Base-by-base conservation (phyloP, 768 basidiomycete genomes). In the Naganishia vaughanmartiniae region DNA sequence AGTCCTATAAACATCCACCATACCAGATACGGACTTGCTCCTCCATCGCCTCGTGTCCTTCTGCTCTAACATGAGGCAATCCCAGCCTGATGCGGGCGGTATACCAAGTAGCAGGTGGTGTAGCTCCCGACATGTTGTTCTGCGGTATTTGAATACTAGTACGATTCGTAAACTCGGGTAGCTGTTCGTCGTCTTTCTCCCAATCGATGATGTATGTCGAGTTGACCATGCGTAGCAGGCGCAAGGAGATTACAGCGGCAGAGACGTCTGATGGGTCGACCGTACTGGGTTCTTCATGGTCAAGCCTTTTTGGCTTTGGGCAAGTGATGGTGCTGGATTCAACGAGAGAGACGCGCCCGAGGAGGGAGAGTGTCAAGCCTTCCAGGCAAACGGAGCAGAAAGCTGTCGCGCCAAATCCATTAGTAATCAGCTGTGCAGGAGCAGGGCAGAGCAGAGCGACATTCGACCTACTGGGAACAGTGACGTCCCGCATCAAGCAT, bases 401-500 rank as follows among this genome's bases (percentile, higher is more conserved):
- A 6, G 67, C 78, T 77, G 42, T 19, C 10, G 19, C 26, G 53
- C 42, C 42, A 7, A 15, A 15, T 11, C 17, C 42, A 42, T 15
- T 15, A 42, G n/a, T 33, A 19, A 33, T 33, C 1, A 33, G 26
- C 53, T 34, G 33, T 28, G 28, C 17, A 54, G 28, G 19, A 6
- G 31, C 31, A 31, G 17, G n/a, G n/a, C n/a, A 19, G 26, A 36
- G 31, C 10, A 14, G 45, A n/a, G 21, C 33, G 11, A 42, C 11
- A 39, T 30, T 30, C 17, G 51, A 74, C 78, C 65, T 67, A 78
- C 79, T 67, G 1, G 77, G 77, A 51, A 76, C 70, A 45, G 76
- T 79, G n/a, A 79, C 77, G 19, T 75, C 76, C 9, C 79, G 57
- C 79, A 80, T 80, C 34, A 80, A 57, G 60, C 79, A 80, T 31